Base-by-base conservation (phyloP, 139 green algal genomes). In the Spirogloea muscicola region DNA sequence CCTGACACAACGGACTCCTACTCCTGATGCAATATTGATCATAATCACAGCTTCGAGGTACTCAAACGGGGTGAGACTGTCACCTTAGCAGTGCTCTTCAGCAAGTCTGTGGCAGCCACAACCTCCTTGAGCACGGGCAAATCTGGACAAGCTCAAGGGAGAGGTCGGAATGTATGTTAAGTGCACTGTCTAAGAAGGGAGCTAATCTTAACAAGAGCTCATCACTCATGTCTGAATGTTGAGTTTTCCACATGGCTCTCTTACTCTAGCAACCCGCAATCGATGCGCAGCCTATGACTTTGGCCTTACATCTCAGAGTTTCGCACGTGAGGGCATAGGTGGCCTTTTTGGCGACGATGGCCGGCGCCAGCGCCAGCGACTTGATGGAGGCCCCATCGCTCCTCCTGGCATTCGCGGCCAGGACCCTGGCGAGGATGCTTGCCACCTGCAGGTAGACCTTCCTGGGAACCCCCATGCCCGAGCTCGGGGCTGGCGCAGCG, bases 251-350 rank as follows among this genome's bases (percentile, higher is more conserved):
- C n/a, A n/a, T n/a, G n/a, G n/a, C n/a, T n/a, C n/a, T n/a, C n/a
- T n/a, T n/a, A n/a, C n/a, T n/a, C n/a, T n/a, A n/a, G n/a, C n/a
- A n/a, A n/a, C n/a, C n/a, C n/a, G n/a, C n/a, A n/a, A n/a, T n/a
- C n/a, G n/a, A n/a, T n/a, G n/a, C n/a, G n/a, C n/a, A n/a, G n/a
- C n/a, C n/a, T n/a, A n/a, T n/a, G n/a, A n/a, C n/a, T n/a, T n/a
- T n/a, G n/a, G n/a, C n/a, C 87, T 81, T 63, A 93, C 86, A 84
- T 74, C 89, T 90, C 33, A 97, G 81, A 0, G 90, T 90, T 69
- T 98, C 80, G 65, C 87, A 91, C 0, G 88, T 94, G 9, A 97
- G 86, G 3, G 91, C 92, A 76, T 93, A 91, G 0, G 89, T 92
- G 25, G 93, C 89, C 73, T 92, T 92, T 74, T 97, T 97, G 41